Evolutionary conservation across 2,329 filamentous ascomycete species (phyloP), one percentile per base, ranked within the genome.

Genomic region (Botrytis byssoidea): DNA sequence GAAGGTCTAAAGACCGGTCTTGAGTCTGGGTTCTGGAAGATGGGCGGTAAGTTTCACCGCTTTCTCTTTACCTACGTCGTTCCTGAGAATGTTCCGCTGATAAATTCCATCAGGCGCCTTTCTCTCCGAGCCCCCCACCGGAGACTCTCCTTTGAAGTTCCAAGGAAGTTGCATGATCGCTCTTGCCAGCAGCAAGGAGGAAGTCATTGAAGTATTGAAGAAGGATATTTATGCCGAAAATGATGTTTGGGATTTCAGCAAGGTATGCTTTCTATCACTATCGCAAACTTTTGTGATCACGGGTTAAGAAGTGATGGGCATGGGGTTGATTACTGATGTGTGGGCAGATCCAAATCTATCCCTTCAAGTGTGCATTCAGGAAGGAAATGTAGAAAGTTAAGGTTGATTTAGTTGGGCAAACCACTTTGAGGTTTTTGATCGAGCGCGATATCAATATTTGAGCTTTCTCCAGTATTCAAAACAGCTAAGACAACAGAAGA

Each of bases 231-330:
- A 97, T 83, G 85, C 86, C 16, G 86, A 83, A 74, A 86, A 83
- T 61, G 93, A 90, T 0, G 94, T 97, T 14, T 97, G 94, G 94
- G 93, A 97, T 84, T 80, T 92, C 74, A 88, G 90, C 51, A 92
- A 92, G 78, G 89, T 89, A 72, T 71, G 77, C 74, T 63, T n/a
- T 55, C 22, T 29, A 60, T 37, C 37, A 32, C 35, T 57, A n/a
- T 44, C 48, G 35, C 48, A 32, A 42, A 57, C 3, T 10, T 16
- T 69, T 18, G n/a, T 16, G 37, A n/a, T 44, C 10, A 37, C 29
- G 51, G 4, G 29, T 8, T 22, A 57, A 63, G 6, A 51, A 42
- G 22, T 29, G n/a, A 35, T 59, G 44, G 10, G n/a, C 35, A 35
- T 44, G 40, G 35, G 9, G 22, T 44, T 32, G 35, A 32, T 37